Evolutionary conservation across 495 filamentous ascomycete genomes (phyloP).

Genomic region (Podospora comata): DNA sequence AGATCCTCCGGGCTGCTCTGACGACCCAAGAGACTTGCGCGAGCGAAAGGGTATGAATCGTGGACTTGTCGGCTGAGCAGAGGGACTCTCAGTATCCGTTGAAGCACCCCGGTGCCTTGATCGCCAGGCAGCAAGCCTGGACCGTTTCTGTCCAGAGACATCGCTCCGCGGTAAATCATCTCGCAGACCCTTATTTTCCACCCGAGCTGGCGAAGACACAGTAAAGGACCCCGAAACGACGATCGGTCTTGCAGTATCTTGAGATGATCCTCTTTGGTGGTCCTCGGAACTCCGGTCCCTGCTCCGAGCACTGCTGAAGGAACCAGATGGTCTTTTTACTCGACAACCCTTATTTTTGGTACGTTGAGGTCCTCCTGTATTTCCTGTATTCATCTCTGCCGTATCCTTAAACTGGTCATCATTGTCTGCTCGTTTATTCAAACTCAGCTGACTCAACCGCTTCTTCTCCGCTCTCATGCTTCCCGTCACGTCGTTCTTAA

Average conservation of each 20-base stretch:
- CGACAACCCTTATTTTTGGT: not conserved
- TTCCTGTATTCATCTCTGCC: constrained; percentile 2
- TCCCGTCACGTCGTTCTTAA: constrained; percentile 4
- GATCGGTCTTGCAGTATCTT: constrained; percentile 1
- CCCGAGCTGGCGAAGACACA: not conserved
- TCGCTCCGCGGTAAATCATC: constrained; percentile 11
- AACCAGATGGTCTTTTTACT: not conserved
- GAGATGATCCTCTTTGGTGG: not conserved
- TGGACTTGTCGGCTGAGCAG: not conserved
- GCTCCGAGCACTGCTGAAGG: not conserved
- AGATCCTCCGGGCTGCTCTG: not conserved
- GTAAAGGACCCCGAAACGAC: not conserved
- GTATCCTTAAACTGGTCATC: not conserved
- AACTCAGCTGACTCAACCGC: not conserved
- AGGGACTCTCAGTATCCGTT: constrained; percentile 5
- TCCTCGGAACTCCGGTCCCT: not conserved
- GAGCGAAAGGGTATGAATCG: constrained; percentile 1
- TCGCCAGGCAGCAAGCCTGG: constrained; percentile 20
- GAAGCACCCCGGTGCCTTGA: constrained; percentile 17
- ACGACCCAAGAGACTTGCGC: not conserved
- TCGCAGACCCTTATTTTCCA: constrained; percentile 2
- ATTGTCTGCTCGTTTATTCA: not conserved
- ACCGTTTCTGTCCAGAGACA: constrained; percentile 15
- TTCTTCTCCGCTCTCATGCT: not conserved
- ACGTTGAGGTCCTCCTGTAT: not conserved